These are phyloP conservation scores for Citrullus amarus DNA, from an alignment of 306 rosid genomes.

Conservation along the genomic window DNA sequence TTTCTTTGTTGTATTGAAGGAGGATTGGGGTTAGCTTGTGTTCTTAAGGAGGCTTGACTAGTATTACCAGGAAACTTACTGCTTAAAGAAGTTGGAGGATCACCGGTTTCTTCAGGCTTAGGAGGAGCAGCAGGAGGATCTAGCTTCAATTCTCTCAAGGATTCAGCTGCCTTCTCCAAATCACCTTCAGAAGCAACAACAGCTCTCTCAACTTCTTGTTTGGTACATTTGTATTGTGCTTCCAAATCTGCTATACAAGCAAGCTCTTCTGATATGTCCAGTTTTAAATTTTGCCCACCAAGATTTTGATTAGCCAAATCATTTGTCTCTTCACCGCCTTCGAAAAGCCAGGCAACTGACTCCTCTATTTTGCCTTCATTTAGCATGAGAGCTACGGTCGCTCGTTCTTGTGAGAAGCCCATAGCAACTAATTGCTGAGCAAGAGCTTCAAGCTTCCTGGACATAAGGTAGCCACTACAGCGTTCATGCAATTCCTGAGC, in stretches of 20 bases:
- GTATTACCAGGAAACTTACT: constrained; percentile 47
- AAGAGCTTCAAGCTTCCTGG: constrained; percentile 87
- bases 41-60: constrained; percentile 34
- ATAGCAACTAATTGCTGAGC: constrained; percentile 79
- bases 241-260: constrained; percentile 65
- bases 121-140: constrained; percentile 47
- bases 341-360: constrained; percentile 77
- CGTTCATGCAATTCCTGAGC: constrained; percentile 92
- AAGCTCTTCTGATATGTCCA: constrained; percentile 93
- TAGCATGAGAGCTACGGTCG: constrained; percentile 76
- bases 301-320: constrained; percentile 32
- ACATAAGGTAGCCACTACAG: constrained; percentile 78
- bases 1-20: constrained; percentile 42
- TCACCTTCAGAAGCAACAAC: constrained; percentile 79
- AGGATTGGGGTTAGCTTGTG: constrained; percentile 41
- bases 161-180: constrained; percentile 72
- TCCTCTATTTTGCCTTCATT: constrained; percentile 91
- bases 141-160: constrained; percentile 49
- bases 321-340: constrained; percentile 56
- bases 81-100: constrained; percentile 44
- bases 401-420: constrained; percentile 86
- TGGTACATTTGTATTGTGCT: constrained; percentile 48
- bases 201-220: constrained; percentile 93
- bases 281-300: constrained; percentile 53
- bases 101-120: constrained; percentile 74